Evolutionary conservation across 495 filamentous ascomycete genomes (phyloP).

Genomic region (Durotheca rogersii): DNA sequence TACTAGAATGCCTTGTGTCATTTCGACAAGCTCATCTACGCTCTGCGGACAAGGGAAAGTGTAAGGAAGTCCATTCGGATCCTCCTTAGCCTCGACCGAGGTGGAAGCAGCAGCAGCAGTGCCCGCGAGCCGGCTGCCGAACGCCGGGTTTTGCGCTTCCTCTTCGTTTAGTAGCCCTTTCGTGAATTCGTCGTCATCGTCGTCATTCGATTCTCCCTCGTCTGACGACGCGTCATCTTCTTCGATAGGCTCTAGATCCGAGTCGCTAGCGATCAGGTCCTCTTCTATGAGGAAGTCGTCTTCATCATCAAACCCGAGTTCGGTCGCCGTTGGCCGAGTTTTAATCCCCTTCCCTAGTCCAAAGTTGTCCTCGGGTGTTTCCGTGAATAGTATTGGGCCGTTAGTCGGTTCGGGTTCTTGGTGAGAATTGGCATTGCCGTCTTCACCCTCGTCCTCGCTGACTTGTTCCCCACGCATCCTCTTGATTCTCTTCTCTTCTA

Average conservation of each 20-base stretch:
- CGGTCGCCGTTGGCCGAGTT: slow-evolving; percentile 45
- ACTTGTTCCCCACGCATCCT: slow-evolving; percentile 71
- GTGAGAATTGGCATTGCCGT: slow-evolving; percentile 31
- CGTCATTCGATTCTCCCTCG: slow-evolving; percentile 53
- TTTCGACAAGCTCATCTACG: slow-evolving; percentile 69
- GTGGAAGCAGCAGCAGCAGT: slow-evolving; percentile 16
- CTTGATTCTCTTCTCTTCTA: slow-evolving; percentile 73
- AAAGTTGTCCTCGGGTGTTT: slow-evolving; percentile 54
- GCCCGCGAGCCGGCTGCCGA: slow-evolving; percentile 31
- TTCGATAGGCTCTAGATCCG: slow-evolving; percentile 61
- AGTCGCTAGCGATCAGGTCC: slow-evolving; percentile 71
- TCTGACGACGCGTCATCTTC: slow-evolving; percentile 55
- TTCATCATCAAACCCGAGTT: slow-evolving; percentile 76
- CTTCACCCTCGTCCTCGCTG: slow-evolving; percentile 46
- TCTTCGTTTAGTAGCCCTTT: slow-evolving; percentile 60
- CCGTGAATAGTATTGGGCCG: slow-evolving; percentile 32
- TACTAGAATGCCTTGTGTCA: slow-evolving; percentile 57
- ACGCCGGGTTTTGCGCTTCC: slow-evolving; percentile 48
- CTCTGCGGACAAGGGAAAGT: slow-evolving; percentile 81
- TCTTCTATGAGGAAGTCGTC: slow-evolving; percentile 91
- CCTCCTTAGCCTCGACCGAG: slow-evolving; percentile 33
- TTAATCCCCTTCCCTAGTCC: slow-evolving; percentile 57
- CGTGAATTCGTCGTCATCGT: slow-evolving; percentile 63
- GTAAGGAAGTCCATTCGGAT: slow-evolving; percentile 63
- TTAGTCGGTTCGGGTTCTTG: slow-evolving; percentile 17